Evolutionary conservation across 495 filamentous ascomycete species (phyloP), one percentile per base, ranked within the genome.

Genomic region (Articulospora tetracladia): DNA sequence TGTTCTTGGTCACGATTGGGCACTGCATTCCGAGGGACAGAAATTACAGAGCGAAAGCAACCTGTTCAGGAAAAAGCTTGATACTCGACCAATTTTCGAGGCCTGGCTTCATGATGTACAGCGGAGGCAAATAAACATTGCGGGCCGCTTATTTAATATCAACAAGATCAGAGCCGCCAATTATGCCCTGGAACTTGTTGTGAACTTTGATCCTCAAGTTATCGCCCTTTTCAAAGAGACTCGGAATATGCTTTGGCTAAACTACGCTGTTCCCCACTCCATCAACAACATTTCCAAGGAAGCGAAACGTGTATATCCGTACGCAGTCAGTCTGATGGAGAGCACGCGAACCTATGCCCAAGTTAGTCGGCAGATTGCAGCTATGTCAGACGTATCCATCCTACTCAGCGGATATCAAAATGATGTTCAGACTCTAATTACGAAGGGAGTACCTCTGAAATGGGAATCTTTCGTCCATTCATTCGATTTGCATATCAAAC

Each of bases 181-280:
- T 59, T 94, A 97, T 69, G 80, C 81, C 10, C 71, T 96, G 34
- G 93, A 98, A 71, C 81, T 99, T 17, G 83, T 81, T 3, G 91
- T 99, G 68, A 99, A 98, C 72, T 99, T 99, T 60, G 93, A 99
- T 73, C 85, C 90, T 10, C 93, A 98, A 68, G 89, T 98, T 59
- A 99, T 98, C 71, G 90, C 92, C 0, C 74, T 99, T 28, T 99
- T 98, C 79, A 99, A 99, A 69, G 94, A 99, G 75, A 95, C 96
- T n/a, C 85, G 94, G 25, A 98, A 98, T 66, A 79, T 99, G 27
- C 82, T 91, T 25, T 98, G 93, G 92, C 84, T 94, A 48, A 92
- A 89, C 67, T 98, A 89, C 71, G 85, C 88, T 55, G 90, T 99
- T 26, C 94, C 95, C 24, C 94, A 98, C 75, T 80, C 87, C 1